Conservation (phyloP, 2,329 filamentous ascomycete species). For the Hortaea sp. region DNA sequence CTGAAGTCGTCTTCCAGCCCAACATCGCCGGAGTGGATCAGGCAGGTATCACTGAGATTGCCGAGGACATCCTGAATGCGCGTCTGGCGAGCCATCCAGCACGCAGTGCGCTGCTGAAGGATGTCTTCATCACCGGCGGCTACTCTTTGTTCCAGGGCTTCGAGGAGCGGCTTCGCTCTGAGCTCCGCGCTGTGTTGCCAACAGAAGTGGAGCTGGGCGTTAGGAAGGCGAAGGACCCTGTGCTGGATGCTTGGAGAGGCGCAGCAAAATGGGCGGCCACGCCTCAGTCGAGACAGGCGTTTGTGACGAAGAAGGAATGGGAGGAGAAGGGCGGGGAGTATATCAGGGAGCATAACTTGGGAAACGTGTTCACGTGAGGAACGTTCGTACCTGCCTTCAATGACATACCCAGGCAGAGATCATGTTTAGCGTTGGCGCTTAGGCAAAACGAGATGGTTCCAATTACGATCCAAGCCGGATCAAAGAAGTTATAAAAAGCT, state of each 20-base stretch:
- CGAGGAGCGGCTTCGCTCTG: constrained; percentile 66
- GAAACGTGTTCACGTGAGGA: constrained; percentile 2
- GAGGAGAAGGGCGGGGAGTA: constrained; percentile 5
- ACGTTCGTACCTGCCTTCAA: no score
- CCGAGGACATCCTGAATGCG: constrained; percentile 78
- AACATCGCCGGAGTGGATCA: constrained; percentile 96
- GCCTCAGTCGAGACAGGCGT: constrained; percentile 49
- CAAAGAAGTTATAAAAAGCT: no score
- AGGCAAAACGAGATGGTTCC: no score
- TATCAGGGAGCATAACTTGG: constrained; percentile 3
- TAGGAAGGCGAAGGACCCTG: constrained; percentile 61
- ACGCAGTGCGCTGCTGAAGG: constrained; percentile 62
- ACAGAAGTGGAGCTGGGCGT: constrained; percentile 57
- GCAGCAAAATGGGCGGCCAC: constrained; percentile 72
- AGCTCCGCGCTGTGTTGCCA: constrained; percentile 63
- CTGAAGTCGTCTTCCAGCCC: constrained; percentile 98
- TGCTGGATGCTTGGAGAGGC: constrained; percentile 87
- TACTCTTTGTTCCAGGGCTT: constrained; percentile 80
- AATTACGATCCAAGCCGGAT: no score
- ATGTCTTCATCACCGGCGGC: constrained; percentile 92
- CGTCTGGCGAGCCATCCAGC: constrained; percentile 50
- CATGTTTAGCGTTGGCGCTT: no score
- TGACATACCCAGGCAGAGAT: no score
- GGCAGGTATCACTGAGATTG: constrained; percentile 85
- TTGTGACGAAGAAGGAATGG: constrained; percentile 51